These are phyloP conservation scores for Diacronema lutheri DNA, from an alignment of 78 protist species.

Conservation along the genomic window DNA sequence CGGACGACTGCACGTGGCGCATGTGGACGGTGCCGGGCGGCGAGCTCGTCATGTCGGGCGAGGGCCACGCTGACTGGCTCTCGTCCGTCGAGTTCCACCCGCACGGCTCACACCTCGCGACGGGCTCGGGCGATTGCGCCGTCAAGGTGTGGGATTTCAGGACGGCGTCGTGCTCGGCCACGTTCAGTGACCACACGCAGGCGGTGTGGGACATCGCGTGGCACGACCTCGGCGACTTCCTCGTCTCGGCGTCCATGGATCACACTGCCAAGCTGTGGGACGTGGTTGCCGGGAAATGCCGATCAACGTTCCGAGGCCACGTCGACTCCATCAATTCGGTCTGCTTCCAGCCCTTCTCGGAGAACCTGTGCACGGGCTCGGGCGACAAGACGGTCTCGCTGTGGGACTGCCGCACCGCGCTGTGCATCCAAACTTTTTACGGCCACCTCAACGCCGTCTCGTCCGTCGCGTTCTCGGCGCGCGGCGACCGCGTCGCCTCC, in stretches of 20 bases:
- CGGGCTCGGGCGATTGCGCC: conserved; percentile 75
- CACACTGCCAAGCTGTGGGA: conserved; percentile 78
- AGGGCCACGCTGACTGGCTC: conserved; percentile 81
- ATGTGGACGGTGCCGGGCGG: conserved; percentile 68
- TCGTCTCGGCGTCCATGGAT: conserved; percentile 69
- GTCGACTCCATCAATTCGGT: conserved; percentile 76
- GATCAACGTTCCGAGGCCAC: conserved; percentile 80
- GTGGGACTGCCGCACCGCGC: conserved; percentile 81
- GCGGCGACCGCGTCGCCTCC: conserved; percentile 64
- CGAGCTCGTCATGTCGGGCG: conserved; percentile 69
- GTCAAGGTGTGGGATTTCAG: conserved; percentile 80
- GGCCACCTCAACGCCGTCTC: conserved; percentile 73
- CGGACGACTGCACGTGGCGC: conserved; percentile 82
- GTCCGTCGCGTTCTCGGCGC: conserved; percentile 33
- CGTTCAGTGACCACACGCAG: conserved; percentile 74
- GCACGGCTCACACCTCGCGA: conserved; percentile 59
- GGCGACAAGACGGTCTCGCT: conserved; percentile 85
- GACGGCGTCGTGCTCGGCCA: conserved; percentile 28
- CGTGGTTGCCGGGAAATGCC: conserved; percentile 4
- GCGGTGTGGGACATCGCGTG: conserved; percentile 72
- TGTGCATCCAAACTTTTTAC: conserved; percentile 74
- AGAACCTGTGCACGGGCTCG: conserved; percentile 65
- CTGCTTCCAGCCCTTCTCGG: conserved; percentile 71
- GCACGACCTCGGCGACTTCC: conserved; percentile 76
- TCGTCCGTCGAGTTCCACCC: conserved; percentile 37